Base-by-base conservation (phyloP, 2,329 filamentous ascomycete genomes). In the Cercospora sp. region DNA sequence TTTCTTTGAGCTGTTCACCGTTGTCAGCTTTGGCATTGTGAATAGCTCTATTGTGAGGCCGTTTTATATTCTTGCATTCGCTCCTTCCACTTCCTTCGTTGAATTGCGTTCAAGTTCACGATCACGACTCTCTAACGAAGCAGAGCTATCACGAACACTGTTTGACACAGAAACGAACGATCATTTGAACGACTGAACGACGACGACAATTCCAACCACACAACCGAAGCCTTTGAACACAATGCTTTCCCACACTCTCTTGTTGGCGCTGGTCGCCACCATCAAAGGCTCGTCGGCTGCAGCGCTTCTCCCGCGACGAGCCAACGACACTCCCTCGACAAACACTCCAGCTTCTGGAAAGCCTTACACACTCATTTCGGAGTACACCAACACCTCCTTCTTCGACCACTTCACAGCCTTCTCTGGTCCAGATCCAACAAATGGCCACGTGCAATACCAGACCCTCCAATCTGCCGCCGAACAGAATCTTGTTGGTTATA, bases 351-450 rank as follows among this genome's bases (percentile, higher is more conserved):
- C 64, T 1, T 55, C 64, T 63, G 72, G 61, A 36, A 62, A 53
- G 8, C 55, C 55, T 20, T 79, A 78, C 72, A 71, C 69, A 33
- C 73, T 79, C 3, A 70, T 74, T 10, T 74, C 75, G 30, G 70
- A 77, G 45, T 75, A 75, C 63, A 70, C 71, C 20, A 75, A 75
- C 40, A 8, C 75, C 4, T 79, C 77, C 62, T 84, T 84, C 76
- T 84, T 83, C 70, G 75, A 80, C 68, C 73, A 72, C 36, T 84
- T 84, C 72, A 76, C 80, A 51, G 81, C 82, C 70, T 84, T 80
- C 73, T 80, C 78, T 23, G 79, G 71, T 18, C 57, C 73, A 0
- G 83, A 84, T 67, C 83, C 83, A 0, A 84, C 83, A 2, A 74
- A 81, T 59, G 82, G 82, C 40, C 66, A 68, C 53, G 73, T 77